These are phyloP conservation scores for Trebouxia sp. DNA, from an alignment of 139 green algal genomes.

Conservation along the genomic window DNA sequence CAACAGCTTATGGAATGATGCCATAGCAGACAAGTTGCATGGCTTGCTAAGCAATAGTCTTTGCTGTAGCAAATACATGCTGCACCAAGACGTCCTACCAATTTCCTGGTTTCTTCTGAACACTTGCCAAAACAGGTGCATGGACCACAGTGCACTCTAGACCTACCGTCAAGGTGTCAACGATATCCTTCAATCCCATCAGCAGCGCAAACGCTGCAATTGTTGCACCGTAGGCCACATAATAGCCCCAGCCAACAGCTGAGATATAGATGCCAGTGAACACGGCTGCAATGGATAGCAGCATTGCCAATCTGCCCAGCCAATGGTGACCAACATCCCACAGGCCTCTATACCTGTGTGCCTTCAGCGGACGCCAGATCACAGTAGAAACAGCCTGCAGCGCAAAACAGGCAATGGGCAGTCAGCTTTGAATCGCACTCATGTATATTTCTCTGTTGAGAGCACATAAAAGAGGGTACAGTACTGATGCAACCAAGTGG, in stretches of 20 bases:
- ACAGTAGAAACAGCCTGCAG: background rate
- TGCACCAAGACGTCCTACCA: no score
- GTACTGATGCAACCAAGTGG: no score
- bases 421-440: no score
- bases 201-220: background rate
- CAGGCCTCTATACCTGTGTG: background rate
- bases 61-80: no score
- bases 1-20: no score
- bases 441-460: no score
- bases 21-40: no score
- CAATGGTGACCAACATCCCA: slow-evolving; percentile 12
- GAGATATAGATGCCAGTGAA: slow-evolving; percentile 22
- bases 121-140: no score
- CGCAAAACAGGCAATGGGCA: no score
- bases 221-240: slow-evolving; percentile 8
- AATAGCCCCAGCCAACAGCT: slow-evolving; percentile 14
- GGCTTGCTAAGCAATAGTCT: no score
- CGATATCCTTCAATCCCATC: slow-evolving; percentile 1
- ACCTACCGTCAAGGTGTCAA: background rate
- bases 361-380: slow-evolving; percentile 9
- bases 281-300: slow-evolving; percentile 4
- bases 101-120: no score
- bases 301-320: background rate
- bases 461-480: no score
- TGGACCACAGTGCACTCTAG: background rate